A percentile compares a stretch with the other conserved stretches of the same genome.
phyloP scores from a whole-genome alignment of 1,284 basidiomycete species.

The Ustilago vetiveriae region DNA sequence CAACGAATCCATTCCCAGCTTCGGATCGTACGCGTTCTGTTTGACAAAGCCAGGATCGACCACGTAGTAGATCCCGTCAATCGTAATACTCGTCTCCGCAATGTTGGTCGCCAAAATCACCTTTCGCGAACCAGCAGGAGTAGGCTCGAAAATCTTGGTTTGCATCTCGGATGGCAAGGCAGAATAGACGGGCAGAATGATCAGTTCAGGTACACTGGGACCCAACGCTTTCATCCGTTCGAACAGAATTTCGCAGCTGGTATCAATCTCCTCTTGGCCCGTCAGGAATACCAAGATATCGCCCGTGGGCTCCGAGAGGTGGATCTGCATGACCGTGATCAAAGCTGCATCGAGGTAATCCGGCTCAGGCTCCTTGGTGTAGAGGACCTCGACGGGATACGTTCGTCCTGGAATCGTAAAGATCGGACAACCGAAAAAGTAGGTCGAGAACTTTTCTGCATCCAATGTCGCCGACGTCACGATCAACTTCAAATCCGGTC shows the following conservation, averaged over 20 bases:
- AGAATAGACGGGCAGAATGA: constrained; percentile 97
- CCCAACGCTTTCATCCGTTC: constrained; percentile 98
- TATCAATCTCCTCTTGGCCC: constrained; percentile 97
- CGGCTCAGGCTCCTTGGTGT: constrained; percentile 98
- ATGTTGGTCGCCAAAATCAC: constrained; percentile 99
- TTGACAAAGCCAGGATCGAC: constrained; percentile 98
- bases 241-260: constrained; percentile 92
- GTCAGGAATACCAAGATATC: constrained; percentile 97
- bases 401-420: constrained; percentile 99
- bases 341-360: constrained; percentile 98
- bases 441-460: constrained; percentile 98
- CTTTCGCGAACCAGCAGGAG: constrained; percentile 94
- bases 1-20: constrained; percentile 96
- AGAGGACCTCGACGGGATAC: constrained; percentile 96
- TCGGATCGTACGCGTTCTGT: constrained; percentile 97
- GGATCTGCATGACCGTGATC: constrained; percentile 99
- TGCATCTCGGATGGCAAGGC: constrained; percentile 97
- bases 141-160: constrained; percentile 95
- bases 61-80: constrained; percentile 98
- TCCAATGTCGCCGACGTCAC: constrained; percentile 99
- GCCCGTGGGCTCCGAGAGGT: constrained; percentile 94
- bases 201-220: constrained; percentile 93
- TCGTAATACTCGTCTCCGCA: constrained; percentile 97
- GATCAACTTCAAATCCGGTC: constrained; percentile 95
- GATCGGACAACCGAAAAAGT: constrained; percentile 98